Percentiles rank a stretch among this genome's conserved stretches.
Conservation (phyloP, 805 yeast genomes). For the Metschnikowia cerradonensis region DNA sequence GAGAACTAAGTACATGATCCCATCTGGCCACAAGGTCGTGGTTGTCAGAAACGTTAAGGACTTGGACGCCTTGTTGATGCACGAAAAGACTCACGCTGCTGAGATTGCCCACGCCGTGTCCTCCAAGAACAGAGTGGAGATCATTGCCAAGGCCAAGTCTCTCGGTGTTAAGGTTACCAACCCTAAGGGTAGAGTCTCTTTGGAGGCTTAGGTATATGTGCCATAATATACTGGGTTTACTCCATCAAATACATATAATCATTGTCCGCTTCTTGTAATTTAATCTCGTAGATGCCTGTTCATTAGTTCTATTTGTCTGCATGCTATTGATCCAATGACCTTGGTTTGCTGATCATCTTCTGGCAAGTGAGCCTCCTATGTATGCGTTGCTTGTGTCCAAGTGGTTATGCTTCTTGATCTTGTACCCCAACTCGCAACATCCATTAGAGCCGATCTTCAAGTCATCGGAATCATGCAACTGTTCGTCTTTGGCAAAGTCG, state of each 20-base stretch:
- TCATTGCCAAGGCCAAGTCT: conserved; percentile 95
- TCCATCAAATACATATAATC: conserved; percentile 21
- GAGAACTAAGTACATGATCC: conserved; percentile 92
- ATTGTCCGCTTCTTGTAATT: conserved; percentile 8
- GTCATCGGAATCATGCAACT: conserved; percentile 13
- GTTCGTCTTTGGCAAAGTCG: conserved; percentile 11
- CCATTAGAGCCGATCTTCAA: conserved; percentile 26
- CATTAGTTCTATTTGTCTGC: background rate
- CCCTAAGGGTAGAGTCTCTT: conserved; percentile 97
- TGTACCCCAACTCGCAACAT: conserved; percentile 39
- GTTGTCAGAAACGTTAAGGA: conserved; percentile 89
- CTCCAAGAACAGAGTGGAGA: conserved; percentile 95
- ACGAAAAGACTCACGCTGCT: conserved; percentile 98
- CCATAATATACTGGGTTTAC: conserved; percentile 17
- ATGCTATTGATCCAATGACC: no score
- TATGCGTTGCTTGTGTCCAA: conserved; percentile 33
- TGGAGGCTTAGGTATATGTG: conserved; percentile 74
- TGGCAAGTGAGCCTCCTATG: conserved; percentile 24
- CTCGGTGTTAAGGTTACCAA: conserved; percentile 98
- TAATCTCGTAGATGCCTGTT: no score
- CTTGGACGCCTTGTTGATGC: conserved; percentile 91
- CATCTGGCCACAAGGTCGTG: conserved; percentile 98
- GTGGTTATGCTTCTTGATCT: conserved; percentile 41
- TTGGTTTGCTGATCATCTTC: conserved; percentile 1
- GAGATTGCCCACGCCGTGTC: conserved; percentile 99